Evolutionary conservation across 2,329 filamentous ascomycete species (phyloP).

Genomic region (Cyphellophora europaea): DNA sequence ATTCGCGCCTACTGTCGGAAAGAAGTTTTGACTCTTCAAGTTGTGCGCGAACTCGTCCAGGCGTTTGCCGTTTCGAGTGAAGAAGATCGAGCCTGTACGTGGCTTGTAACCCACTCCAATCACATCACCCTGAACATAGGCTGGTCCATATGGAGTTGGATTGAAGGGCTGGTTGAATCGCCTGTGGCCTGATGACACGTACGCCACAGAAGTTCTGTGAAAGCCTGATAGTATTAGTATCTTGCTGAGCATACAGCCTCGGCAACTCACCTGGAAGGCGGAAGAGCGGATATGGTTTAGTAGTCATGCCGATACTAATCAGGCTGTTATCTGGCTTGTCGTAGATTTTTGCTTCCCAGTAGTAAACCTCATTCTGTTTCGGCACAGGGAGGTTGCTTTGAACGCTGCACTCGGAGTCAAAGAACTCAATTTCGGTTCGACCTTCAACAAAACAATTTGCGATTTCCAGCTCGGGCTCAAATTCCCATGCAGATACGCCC

Average conservation of each 20-base stretch:
- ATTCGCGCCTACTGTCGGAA: constrained; percentile 92
- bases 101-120: constrained; percentile 92
- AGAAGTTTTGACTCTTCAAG: constrained; percentile 91
- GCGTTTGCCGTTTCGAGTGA: constrained; percentile 96
- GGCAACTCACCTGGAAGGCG: constrained; percentile 68
- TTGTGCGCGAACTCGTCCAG: constrained; percentile 90
- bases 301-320: constrained; percentile 87
- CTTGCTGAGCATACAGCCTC: not conserved
- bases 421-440: constrained; percentile 96
- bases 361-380: constrained; percentile 98
- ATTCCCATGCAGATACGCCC: constrained; percentile 98
- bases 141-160: constrained; percentile 69
- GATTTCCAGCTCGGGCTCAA: constrained; percentile 97
- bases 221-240: constrained; percentile 49
- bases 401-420: constrained; percentile 94
- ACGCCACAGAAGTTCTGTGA: constrained; percentile 87
- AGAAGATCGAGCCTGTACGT: constrained; percentile 90
- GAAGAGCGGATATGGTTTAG: constrained; percentile 94
- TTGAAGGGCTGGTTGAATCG: constrained; percentile 89
- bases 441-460: constrained; percentile 98
- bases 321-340: constrained; percentile 86
- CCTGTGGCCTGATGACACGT: constrained; percentile 76
- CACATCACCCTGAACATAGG: constrained; percentile 86
- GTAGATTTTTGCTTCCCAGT: constrained; percentile 98
- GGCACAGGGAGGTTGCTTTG: constrained; percentile 94